A percentile compares a stretch with the other conserved stretches of the same genome.
Conservation (phyloP, 345 rosid species). For the Hibiscus syriacus region DNA sequence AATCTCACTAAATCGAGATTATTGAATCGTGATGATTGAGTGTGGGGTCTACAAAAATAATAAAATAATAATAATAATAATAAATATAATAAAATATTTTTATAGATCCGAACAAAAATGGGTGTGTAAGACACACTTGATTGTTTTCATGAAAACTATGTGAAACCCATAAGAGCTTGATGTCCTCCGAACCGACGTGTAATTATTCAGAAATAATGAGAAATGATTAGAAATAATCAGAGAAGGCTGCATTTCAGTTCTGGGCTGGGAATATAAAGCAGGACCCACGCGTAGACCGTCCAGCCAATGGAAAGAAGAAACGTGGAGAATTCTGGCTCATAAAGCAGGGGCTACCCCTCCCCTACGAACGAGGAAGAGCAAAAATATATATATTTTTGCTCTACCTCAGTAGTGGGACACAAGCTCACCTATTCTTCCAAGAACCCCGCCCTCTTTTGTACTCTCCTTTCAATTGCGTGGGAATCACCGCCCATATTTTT, state of each 20-base stretch:
- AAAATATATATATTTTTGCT: too few relatives aligned
- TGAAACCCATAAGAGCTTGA: conserved; percentile 1
- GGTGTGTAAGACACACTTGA: too few relatives aligned
- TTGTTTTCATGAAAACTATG: background rate
- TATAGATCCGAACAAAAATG: too few relatives aligned
- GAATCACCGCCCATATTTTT: background rate
- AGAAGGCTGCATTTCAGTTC: conserved; percentile 20
- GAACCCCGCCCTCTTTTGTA: background rate
- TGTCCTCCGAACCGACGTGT: conserved; percentile 33
- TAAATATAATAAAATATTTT: too few relatives aligned
- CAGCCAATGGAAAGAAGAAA: background rate
- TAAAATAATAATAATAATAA: too few relatives aligned
- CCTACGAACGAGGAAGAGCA: background rate
- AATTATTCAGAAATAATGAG: conserved; percentile 16
- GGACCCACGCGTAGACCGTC: background rate
- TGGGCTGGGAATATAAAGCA: conserved; percentile 7
- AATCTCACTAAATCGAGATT: too few relatives aligned
- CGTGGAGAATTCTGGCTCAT: conserved; percentile 4
- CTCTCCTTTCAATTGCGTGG: background rate
- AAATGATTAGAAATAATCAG: too few relatives aligned
- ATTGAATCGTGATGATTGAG: too few relatives aligned
- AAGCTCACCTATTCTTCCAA: too few relatives aligned
- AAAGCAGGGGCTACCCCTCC: background rate
- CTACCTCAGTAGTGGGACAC: background rate
- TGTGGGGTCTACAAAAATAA: too few relatives aligned